Evolutionary conservation across 176 grass and related monocot genomes (phyloP).

Genomic region (Zoysia pacifica): DNA sequence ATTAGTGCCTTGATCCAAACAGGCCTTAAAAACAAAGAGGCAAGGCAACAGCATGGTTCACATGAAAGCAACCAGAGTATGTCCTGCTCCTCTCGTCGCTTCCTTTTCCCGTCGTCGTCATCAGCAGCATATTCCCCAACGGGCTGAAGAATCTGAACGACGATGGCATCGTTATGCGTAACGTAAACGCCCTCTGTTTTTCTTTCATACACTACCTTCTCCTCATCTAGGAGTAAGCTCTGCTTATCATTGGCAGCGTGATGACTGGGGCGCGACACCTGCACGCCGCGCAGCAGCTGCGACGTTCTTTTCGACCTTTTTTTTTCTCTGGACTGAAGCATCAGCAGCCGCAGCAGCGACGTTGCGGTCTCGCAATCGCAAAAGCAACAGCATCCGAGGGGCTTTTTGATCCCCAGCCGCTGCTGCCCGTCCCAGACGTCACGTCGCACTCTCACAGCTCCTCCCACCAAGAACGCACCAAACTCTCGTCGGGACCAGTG

Average conservation of each 20-base stretch:
- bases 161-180: neutral
- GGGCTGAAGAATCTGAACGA: neutral
- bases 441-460: neutral
- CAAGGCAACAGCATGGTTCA: neutral
- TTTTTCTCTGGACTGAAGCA: neutral
- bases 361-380: neutral
- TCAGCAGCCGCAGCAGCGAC: neutral
- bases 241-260: neutral
- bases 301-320: neutral
- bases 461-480: neutral
- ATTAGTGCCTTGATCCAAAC: no score
- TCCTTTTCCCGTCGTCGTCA: neutral
- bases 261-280: neutral
- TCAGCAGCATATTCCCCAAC: conserved; percentile 10
- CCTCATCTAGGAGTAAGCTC: neutral
- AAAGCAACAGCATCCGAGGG: neutral
- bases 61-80: neutral
- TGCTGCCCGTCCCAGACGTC: neutral
- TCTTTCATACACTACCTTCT: neutral
- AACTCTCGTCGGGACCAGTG: neutral
- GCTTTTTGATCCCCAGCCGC: neutral
- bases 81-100: neutral
- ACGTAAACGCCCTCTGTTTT: neutral
- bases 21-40: no score
- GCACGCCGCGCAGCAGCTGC: neutral